Percentiles rank a stretch among this genome's conserved stretches.
These are phyloP conservation scores for Alternaria novae-zelandiae DNA, from an alignment of 2,329 filamentous ascomycete genomes.

Conservation along the genomic window DNA sequence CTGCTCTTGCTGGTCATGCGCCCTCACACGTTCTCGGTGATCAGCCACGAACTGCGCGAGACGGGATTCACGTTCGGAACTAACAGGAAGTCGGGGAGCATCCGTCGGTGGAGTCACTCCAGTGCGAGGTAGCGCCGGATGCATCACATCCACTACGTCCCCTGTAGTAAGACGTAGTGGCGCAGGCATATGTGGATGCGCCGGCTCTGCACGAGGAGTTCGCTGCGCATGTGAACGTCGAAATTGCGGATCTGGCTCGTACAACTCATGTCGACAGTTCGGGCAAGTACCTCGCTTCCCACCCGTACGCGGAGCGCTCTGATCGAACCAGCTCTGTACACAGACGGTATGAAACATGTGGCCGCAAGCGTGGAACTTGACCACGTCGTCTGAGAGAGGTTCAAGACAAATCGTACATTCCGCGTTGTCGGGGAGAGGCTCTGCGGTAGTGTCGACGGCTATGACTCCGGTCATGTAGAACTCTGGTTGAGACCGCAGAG, in stretches of 20 bases:
- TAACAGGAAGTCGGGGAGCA: not conserved
- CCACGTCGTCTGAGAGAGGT: not conserved
- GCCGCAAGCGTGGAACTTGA: slow-evolving; percentile 2
- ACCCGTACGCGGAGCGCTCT: not conserved
- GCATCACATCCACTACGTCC: too few relatives aligned
- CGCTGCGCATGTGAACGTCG: too few relatives aligned
- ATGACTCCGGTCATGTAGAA: slow-evolving; percentile 11
- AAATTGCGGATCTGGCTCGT: not conserved
- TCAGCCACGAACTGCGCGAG: not conserved
- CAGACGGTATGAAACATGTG: slow-evolving; percentile 9
- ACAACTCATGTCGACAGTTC: slow-evolving; percentile 5
- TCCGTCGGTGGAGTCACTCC: not conserved
- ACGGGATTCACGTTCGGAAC: not conserved
- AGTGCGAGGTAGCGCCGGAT: not conserved
- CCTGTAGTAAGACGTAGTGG: too few relatives aligned
- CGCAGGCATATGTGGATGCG: too few relatives aligned
- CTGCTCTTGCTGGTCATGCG: not conserved
- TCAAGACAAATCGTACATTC: slow-evolving; percentile 6
- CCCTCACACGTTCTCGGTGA: not conserved
- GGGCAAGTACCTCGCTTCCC: slow-evolving; percentile 4
- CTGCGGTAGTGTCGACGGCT: not conserved
- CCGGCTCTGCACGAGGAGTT: too few relatives aligned
- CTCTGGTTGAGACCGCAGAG: slow-evolving; percentile 11
- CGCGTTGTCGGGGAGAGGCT: not conserved
- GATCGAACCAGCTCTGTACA: slow-evolving; percentile 3